phyloP scores from a whole-genome alignment of 2,329 filamentous ascomycete genomes.

The Nothopassalora personata region DNA sequence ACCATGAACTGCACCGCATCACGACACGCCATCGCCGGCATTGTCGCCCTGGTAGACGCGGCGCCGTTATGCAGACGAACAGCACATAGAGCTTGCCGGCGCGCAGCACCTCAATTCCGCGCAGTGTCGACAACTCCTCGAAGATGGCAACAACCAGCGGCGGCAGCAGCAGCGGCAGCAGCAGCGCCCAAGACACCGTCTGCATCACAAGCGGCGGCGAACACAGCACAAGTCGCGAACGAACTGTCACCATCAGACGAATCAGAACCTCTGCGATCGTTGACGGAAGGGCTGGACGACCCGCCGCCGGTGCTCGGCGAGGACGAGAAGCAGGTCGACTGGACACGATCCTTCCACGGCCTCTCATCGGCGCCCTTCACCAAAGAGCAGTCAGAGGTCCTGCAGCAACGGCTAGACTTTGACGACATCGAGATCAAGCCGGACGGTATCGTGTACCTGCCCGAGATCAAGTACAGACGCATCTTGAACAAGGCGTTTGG shows the following conservation, averaged over 20 bases:
- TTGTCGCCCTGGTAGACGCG: conserved; percentile 17
- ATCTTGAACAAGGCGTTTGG: conserved; percentile 89
- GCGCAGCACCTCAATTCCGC: conserved; percentile 8
- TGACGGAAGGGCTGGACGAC: conserved; percentile 49
- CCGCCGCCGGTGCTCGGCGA: conserved; percentile 46
- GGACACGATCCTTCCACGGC: conserved; percentile 78
- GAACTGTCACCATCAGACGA: conserved; percentile 22
- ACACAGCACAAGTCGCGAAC: conserved; percentile 13
- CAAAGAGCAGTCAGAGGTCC: conserved; percentile 60
- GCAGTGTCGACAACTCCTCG: conserved; percentile 23
- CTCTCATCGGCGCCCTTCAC: conserved; percentile 67
- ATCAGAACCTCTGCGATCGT: conserved; percentile 32
- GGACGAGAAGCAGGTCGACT: conserved; percentile 59
- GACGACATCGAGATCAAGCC: conserved; percentile 95
- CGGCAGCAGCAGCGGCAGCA: background rate
- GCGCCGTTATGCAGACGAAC: conserved; percentile 11
- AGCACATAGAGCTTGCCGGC: conserved; percentile 2
- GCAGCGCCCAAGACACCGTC: conserved; percentile 12
- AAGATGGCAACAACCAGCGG: conserved; percentile 17
- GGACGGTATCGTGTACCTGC: conserved; percentile 91
- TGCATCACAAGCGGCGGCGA: conserved; percentile 10
- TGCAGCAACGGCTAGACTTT: conserved; percentile 61
- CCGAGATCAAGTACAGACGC: conserved; percentile 94
- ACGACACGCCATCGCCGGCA: conserved; percentile 20
- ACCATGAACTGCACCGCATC: conserved; percentile 20